Evolutionary conservation across 257 asterid genomes (phyloP), one percentile per base, ranked within the genome.

Genomic region (Penstemon davidsonii): DNA sequence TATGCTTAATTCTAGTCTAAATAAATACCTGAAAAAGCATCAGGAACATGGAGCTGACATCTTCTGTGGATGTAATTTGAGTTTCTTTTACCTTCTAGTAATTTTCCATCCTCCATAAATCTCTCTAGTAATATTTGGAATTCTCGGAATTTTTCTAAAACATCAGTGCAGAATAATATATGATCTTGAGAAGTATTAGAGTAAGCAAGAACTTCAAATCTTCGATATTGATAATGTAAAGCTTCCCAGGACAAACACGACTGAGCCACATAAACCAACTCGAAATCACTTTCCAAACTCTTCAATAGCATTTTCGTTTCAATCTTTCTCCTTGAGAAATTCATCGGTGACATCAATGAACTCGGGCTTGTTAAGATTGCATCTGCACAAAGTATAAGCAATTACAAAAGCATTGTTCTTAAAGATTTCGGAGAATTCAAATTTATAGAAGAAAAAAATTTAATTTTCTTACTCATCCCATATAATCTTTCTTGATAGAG

Each of bases 241-340:
- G 86, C 84, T 56, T 86, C 96, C 91, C 93, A 88, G 5, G 80
- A 79, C 64, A 88, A 64, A 80, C 93, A 82, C 33, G 69, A 64
- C 38, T 86, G 85, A 41, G 91, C 91, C 60, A 84, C 89, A 73
- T 73, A 70, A 54, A 83, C 83, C 80, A 86, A 68, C 75, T 86
- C 91, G 39, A 86, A 67, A 69, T 88, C 96, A 65, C 76, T 57
- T 68, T 80, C 87, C 75, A 88, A 69, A 62, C 85, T 79, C 71
- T 49, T 81, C 62, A 78, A 4, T 44, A 82, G 8, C 73, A 61
- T 79, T 76, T 78, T 81, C 49, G 71, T 73, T 5, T 70, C 82
- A 54, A 25, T 25, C 71, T 59, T 59, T 12, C 62, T 70, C 76
- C 80, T 59, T 19, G 67, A 6, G 13, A 40, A 47, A 25, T 11